Evolutionary conservation across 768 basidiomycete genomes (phyloP).

Genomic region (Ramaria sp.): DNA sequence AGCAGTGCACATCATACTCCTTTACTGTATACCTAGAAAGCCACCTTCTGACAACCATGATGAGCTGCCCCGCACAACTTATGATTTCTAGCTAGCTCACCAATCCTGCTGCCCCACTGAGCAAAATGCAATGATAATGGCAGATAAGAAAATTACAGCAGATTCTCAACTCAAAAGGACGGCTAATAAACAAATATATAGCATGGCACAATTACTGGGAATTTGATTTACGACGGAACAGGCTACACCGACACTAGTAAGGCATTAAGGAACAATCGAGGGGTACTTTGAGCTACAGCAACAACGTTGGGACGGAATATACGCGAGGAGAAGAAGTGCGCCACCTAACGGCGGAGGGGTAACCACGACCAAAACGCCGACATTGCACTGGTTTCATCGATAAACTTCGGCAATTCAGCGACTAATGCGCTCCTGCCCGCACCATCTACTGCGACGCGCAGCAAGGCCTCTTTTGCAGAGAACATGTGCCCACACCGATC

Average conservation of each 20-base stretch:
- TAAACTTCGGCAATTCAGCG: not conserved
- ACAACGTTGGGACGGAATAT: not conserved
- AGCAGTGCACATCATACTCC: too few relatives aligned
- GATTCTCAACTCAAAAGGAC: not conserved
- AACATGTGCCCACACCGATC: not conserved
- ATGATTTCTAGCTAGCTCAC: too few relatives aligned
- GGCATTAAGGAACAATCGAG: not conserved
- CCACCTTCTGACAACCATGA: too few relatives aligned
- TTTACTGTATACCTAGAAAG: too few relatives aligned
- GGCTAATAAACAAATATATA: not conserved
- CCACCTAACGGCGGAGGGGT: not conserved
- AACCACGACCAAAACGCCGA: not conserved
- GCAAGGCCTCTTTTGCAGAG: conserved; percentile 18
- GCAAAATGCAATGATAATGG: too few relatives aligned
- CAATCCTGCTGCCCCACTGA: too few relatives aligned
- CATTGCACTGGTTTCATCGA: not conserved
- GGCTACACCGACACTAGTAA: not conserved
- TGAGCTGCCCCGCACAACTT: too few relatives aligned
- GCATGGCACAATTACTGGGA: not conserved
- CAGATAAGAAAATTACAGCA: too few relatives aligned
- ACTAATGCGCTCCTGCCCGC: conserved; percentile 41
- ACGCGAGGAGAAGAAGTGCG: not conserved
- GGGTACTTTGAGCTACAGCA: not conserved
- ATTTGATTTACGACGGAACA: not conserved
- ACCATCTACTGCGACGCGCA: conserved; percentile 52